Conservation (phyloP, 345 rosid genomes). For the Moricandia moricandioides region DNA sequence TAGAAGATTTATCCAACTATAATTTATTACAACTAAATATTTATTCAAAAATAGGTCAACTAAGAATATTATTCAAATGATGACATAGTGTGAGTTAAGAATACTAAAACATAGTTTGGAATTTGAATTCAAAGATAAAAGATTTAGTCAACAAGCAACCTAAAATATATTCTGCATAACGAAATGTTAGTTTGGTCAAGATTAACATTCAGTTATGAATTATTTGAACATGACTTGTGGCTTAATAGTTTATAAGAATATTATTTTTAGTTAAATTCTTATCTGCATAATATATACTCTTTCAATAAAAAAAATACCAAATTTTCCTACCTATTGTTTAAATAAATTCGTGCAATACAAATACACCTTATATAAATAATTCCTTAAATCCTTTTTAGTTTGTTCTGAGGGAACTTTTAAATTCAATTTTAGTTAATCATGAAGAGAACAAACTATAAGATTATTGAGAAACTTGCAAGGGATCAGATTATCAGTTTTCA, state of each 20-base stretch:
- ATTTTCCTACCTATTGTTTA: too few relatives aligned
- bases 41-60: too few relatives aligned
- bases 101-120: background rate
- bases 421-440: background rate
- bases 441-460: background rate
- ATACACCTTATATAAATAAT: background rate
- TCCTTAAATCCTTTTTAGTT: background rate
- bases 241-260: background rate
- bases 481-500: background rate
- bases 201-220: background rate
- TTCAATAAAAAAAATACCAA: background rate
- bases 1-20: too few relatives aligned
- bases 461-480: background rate
- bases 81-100: background rate
- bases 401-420: background rate
- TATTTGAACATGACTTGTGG: background rate
- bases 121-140: conserved; percentile 25
- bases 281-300: background rate
- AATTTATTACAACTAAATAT: too few relatives aligned
- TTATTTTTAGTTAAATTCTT: background rate
- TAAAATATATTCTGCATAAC: conserved; percentile 10
- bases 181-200: background rate
- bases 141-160: conserved; percentile 32
- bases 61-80: background rate
- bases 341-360: background rate